Evolutionary conservation across 73 alveolate species (phyloP), one percentile per base, ranked within the genome.

Genomic region (Urostyla sp.): DNA sequence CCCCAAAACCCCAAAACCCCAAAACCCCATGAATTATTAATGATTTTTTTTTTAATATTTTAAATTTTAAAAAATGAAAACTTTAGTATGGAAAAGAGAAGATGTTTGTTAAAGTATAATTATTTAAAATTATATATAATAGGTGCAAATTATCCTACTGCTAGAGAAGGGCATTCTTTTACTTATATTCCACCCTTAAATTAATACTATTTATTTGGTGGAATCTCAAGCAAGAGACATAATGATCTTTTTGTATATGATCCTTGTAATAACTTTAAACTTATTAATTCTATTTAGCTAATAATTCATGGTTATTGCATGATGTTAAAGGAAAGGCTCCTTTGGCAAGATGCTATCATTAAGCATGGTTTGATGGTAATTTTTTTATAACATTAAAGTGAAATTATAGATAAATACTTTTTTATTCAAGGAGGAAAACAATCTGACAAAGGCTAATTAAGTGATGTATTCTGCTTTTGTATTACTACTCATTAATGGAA

Each of bases 81-180:
- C 87, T 11, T 34, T 75, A 36, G 77, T 54, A 21, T 75, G 87
- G 87, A 75, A 57, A 16, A 56, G 36, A 27, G 77, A 54, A 37
- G 79, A 54, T 63, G 79, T 63, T 40, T 63, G 79, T 48, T 60
- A 63, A 31, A 63, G 79, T 63, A 63, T 59, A 24, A 3, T 18
- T 5, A 63, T 37, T 40, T 59, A 6, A 43, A 8, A 37, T 58
- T 8, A 36, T 16, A 54, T 3, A 26, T 31, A 16, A 46, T 30
- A 75, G 73, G 79, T 23, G 60, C 77, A 16, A 54, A 26, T 27
- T 75, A 75, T 46, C 87, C 87, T 11, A 40, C 87, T 37, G 50
- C 79, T 0, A 75, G 87, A 57, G 87, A 75, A 75, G 87, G 87
- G 35, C 87, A 75, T 45, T 37, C 77, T 32, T 56, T 75, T 20